Conservation (phyloP, 2,329 filamentous ascomycete genomes). For the Aureobasidium melanogenum region DNA sequence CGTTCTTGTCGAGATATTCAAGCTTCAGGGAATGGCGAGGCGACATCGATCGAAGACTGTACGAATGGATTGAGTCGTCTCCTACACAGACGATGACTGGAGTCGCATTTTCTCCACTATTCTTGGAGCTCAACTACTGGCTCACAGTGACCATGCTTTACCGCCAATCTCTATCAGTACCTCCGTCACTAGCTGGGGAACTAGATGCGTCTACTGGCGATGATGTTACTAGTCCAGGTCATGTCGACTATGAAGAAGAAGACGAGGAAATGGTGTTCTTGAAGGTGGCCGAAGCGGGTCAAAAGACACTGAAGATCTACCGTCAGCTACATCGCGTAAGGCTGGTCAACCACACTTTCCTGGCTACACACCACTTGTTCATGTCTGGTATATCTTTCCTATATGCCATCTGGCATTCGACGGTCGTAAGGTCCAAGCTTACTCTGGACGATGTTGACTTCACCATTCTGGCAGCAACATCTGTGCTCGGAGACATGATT, state of each 20-base stretch:
- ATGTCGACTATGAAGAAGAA: slow-evolving; percentile 51
- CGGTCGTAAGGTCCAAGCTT: slow-evolving; percentile 74
- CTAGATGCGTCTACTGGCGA: slow-evolving; percentile 47
- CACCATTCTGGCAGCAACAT: slow-evolving; percentile 85
- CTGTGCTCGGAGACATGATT: slow-evolving; percentile 82
- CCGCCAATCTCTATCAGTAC: slow-evolving; percentile 75
- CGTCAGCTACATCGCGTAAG: slow-evolving; percentile 79
- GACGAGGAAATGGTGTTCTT: slow-evolving; percentile 89
- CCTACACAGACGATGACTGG: slow-evolving; percentile 72
- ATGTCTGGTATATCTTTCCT: slow-evolving; percentile 93
- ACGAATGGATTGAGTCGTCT: slow-evolving; percentile 77
- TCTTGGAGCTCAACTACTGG: slow-evolving; percentile 95
- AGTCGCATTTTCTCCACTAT: slow-evolving; percentile 81
- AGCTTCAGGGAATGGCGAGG: slow-evolving; percentile 83
- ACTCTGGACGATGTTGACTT: slow-evolving; percentile 97
- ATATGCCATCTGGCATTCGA: slow-evolving; percentile 95
- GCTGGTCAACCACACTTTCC: slow-evolving; percentile 89
- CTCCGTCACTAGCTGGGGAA: slow-evolving; percentile 74
- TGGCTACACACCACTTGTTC: slow-evolving; percentile 92
- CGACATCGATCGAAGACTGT: slow-evolving; percentile 74
- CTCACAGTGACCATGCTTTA: slow-evolving; percentile 95
- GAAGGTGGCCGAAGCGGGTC: slow-evolving; percentile 90
- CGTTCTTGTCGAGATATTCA: slow-evolving; percentile 74
- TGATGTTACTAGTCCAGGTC: slow-evolving; percentile 47
- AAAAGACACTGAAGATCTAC: slow-evolving; percentile 85